A percentile compares a stretch with the other conserved stretches of the same genome.
These are phyloP conservation scores for Ogataea methanolica DNA, from an alignment of 805 yeast genomes.

Conservation along the genomic window DNA sequence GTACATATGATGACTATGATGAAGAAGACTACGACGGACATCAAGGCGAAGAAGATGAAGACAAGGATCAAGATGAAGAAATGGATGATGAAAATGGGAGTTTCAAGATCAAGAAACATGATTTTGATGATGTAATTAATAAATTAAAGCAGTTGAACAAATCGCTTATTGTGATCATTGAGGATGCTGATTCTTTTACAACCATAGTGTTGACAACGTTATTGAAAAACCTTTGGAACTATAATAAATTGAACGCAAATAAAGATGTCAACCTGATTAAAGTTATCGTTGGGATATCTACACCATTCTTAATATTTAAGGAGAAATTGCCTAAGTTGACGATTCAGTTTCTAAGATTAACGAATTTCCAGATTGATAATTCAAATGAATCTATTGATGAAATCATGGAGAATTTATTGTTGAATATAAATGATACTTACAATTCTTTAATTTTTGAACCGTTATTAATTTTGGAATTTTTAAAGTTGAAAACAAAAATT, in stretches of 20 bases:
- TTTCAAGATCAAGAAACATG: constrained; percentile 11
- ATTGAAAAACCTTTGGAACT: constrained; percentile 21
- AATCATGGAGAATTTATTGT: constrained; percentile 28
- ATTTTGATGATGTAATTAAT: constrained; percentile 23
- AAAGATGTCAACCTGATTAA: constrained; percentile 9
- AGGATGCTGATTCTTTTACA: constrained; percentile 33
- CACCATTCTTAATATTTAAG: constrained; percentile 30
- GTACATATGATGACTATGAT: constrained; percentile 1
- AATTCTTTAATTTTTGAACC: constrained; percentile 32
- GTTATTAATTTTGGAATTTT: constrained; percentile 22
- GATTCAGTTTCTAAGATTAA: constrained; percentile 20
- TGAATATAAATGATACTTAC: constrained; percentile 28
- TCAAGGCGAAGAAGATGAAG: constrained; percentile 9
- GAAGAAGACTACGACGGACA: constrained; percentile 2
- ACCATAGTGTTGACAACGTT: constrained; percentile 20
- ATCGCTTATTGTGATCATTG: constrained; percentile 25
- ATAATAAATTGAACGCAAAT: constrained; percentile 8
- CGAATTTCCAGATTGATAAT: constrained; percentile 27
- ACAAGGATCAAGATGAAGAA: constrained; percentile 10
- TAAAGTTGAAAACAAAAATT: constrained; percentile 20
- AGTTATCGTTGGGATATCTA: constrained; percentile 30
- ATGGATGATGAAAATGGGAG: constrained; percentile 10
- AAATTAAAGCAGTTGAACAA: constrained; percentile 8
- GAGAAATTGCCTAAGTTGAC: constrained; percentile 28
- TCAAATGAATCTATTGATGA: constrained; percentile 27